These are phyloP conservation scores for Sapria himalayana DNA, from an alignment of 345 rosid genomes.

Conservation along the genomic window DNA sequence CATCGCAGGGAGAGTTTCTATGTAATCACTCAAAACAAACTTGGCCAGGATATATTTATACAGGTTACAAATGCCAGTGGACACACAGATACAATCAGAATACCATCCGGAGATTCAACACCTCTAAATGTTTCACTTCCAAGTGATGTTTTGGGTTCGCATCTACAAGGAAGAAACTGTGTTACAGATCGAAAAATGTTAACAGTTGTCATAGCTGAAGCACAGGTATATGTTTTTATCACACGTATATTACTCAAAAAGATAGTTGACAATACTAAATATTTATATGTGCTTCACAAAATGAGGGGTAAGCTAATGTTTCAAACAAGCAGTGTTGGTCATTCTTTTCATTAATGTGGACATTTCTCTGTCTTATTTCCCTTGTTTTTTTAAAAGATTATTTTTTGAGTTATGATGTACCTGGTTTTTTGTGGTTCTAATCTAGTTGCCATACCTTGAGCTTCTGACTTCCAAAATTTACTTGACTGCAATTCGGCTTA, in stretches of 20 bases:
- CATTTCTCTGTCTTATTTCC: too few species aligned
- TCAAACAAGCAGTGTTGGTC: too few species aligned
- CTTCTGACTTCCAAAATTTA: constrained; percentile 51
- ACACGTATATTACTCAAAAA: too few species aligned
- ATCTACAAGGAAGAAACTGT: constrained; percentile 34
- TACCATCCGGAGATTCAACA: constrained; percentile 84
- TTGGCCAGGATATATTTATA: constrained; percentile 80
- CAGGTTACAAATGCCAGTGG: constrained; percentile 50
- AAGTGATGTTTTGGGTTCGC: constrained; percentile 74
- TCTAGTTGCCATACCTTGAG: constrained; percentile 46
- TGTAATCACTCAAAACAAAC: constrained; percentile 77
- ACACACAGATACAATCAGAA: constrained; percentile 29
- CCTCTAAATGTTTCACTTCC: constrained; percentile 78
- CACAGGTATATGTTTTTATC: constrained; percentile 31
- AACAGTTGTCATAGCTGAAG: constrained; percentile 53
- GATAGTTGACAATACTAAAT: too few species aligned
- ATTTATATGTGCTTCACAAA: too few species aligned
- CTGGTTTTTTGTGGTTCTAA: constrained; percentile 8
- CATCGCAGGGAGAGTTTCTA: constrained; percentile 60
- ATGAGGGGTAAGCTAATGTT: too few species aligned
- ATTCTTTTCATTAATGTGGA: too few species aligned
- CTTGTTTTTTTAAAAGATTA: too few species aligned
- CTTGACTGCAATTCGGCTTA: constrained; percentile 35
- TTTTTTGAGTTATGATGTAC: too few species aligned
- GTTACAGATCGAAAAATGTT: constrained; percentile 37